A percentile compares a stretch with the other conserved stretches of the same genome.
phyloP scores from a whole-genome alignment of 805 yeast species.

The Schizosaccharomyces lindneri region DNA sequence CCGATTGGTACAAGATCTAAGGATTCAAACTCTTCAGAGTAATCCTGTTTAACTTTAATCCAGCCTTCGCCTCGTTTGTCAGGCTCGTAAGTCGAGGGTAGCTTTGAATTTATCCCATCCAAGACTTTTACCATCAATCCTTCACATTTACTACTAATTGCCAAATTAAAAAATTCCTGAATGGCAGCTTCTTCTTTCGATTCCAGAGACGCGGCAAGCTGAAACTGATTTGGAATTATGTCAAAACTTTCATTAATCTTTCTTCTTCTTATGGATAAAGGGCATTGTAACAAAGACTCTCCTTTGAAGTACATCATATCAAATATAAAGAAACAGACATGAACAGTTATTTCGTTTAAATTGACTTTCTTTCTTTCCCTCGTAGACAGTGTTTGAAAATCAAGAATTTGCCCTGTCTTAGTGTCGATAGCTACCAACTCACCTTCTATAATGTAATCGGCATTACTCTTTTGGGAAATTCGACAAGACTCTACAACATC shows the following conservation, averaged over 20 bases:
- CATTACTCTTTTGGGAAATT: neutral
- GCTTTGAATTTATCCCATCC: constrained; percentile 3
- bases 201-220: constrained; percentile 7
- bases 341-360: constrained; percentile 59
- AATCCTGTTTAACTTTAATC: constrained; percentile 11
- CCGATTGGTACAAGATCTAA: constrained; percentile 11
- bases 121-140: constrained; percentile 12
- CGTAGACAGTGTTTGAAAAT: constrained; percentile 34
- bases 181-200: constrained; percentile 5
- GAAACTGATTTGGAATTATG: constrained; percentile 3
- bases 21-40: constrained; percentile 9
- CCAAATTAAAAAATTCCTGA: constrained; percentile 5
- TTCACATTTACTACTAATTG: constrained; percentile 8
- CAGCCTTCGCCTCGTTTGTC: constrained; percentile 10
- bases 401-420: constrained; percentile 4
- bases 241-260: constrained; percentile 5
- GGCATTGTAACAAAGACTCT: constrained; percentile 2
- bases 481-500: constrained; percentile 6
- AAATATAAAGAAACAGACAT: constrained; percentile 73
- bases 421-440: constrained; percentile 10
- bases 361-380: constrained; percentile 79
- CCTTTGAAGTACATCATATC: constrained; percentile 55
- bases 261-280: constrained; percentile 8
- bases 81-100: constrained; percentile 10
- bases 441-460: constrained; percentile 10